Conservation (phyloP, 805 yeast species). For the Wickerhamomyces ciferrii region DNA sequence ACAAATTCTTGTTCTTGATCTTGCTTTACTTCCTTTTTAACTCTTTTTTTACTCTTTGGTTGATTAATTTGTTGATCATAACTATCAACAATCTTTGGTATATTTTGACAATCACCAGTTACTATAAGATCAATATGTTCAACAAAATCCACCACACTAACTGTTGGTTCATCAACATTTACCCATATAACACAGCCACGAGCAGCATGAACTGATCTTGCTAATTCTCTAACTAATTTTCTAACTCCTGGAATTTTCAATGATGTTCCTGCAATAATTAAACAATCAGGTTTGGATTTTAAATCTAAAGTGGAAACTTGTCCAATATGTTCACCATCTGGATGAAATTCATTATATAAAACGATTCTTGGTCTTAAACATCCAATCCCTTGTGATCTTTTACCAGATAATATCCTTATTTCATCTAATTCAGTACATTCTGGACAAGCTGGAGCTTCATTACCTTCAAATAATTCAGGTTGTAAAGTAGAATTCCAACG, state of each 20-base stretch:
- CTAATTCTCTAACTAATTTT: conserved; percentile 54
- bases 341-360: conserved; percentile 71
- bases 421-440: conserved; percentile 57
- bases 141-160: conserved; percentile 41
- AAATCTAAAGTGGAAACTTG: conserved; percentile 65
- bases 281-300: conserved; percentile 63
- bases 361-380: conserved; percentile 61
- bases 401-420: conserved; percentile 53
- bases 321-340: conserved; percentile 86
- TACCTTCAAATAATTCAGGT: conserved; percentile 41
- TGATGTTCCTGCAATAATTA: conserved; percentile 81
- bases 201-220: conserved; percentile 48
- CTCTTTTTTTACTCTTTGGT: neutral
- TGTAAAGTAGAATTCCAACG: conserved; percentile 48
- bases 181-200: conserved; percentile 61
- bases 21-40: neutral
- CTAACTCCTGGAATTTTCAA: conserved; percentile 74
- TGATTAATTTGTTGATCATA: conserved; percentile 11
- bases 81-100: conserved; percentile 32
- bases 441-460: conserved; percentile 52
- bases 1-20: neutral
- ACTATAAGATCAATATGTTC: conserved; percentile 53
- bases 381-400: conserved; percentile 61
- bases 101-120: conserved; percentile 59
- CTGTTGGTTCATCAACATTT: conserved; percentile 50